Percentiles rank a stretch among this genome's conserved stretches.
These are phyloP conservation scores for Fraxinus angustifolia DNA, from an alignment of 305 asterid genomes.

Conservation along the genomic window DNA sequence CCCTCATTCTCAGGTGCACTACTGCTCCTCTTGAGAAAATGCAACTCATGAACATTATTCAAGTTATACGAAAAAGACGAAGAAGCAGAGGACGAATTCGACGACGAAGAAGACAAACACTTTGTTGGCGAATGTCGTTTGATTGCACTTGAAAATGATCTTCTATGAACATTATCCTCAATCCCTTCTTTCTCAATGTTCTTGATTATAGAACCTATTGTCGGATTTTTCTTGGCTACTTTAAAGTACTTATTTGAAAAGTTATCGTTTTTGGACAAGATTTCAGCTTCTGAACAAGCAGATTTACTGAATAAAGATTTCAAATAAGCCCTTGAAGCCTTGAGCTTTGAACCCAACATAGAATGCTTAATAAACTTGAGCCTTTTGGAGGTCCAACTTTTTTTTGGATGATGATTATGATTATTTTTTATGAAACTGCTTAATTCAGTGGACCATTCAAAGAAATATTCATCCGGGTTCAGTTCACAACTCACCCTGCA, in stretches of 20 bases:
- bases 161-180: constrained; percentile 37
- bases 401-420: constrained; percentile 23
- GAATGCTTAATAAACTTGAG: constrained; percentile 54
- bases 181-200: constrained; percentile 34
- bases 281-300: constrained; percentile 29
- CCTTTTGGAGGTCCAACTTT: constrained; percentile 56
- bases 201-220: constrained; percentile 40
- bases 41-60: constrained; percentile 39
- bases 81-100: constrained; percentile 33
- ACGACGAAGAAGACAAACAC: constrained; percentile 41
- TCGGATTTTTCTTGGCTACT: background rate
- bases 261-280: constrained; percentile 15
- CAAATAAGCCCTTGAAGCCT: constrained; percentile 54
- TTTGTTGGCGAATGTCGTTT: constrained; percentile 57
- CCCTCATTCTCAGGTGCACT: constrained; percentile 65
- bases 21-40: constrained; percentile 58
- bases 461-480: constrained; percentile 61
- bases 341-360: constrained; percentile 49
- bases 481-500: constrained; percentile 76
- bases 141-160: constrained; percentile 73
- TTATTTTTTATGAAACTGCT: constrained; percentile 33
- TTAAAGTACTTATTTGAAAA: constrained; percentile 23
- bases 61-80: constrained; percentile 55
- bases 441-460: constrained; percentile 70
- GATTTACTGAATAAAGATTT: constrained; percentile 55